These are phyloP conservation scores for Endotrypanum monterogeii DNA, from an alignment of 208 protist genomes.

Conservation along the genomic window DNA sequence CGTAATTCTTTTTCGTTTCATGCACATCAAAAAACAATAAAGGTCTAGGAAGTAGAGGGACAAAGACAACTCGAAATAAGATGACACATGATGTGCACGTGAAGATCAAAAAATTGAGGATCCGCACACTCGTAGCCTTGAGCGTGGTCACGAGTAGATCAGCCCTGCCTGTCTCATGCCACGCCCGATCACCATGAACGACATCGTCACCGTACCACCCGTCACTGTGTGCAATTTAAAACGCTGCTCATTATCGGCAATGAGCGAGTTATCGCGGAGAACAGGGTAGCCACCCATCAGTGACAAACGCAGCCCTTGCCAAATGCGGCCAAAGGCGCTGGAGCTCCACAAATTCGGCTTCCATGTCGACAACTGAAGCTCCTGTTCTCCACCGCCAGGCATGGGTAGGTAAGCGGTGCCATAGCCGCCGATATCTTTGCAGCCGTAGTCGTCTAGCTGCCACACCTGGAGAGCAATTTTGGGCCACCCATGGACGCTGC, in stretches of 20 bases:
- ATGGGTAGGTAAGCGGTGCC: constrained; percentile 83
- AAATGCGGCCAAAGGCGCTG: constrained; percentile 63
- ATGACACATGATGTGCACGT: background rate
- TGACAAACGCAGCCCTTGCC: constrained; percentile 51
- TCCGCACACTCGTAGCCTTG: background rate
- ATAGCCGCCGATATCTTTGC: constrained; percentile 89
- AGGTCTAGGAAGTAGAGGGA: background rate
- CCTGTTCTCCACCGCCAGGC: constrained; percentile 44
- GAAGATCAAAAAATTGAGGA: background rate
- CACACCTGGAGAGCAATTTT: constrained; percentile 90
- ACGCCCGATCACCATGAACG: constrained; percentile 69
- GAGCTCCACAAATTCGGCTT: constrained; percentile 77
- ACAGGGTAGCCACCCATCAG: constrained; percentile 86
- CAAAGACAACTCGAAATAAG: too few species aligned
- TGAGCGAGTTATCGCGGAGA: constrained; percentile 82
- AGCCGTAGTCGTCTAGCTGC: constrained; percentile 82
- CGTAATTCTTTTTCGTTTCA: background rate
- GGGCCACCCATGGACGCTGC: constrained; percentile 84
- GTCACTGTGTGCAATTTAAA: constrained; percentile 85
- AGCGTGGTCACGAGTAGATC: constrained; percentile 23
- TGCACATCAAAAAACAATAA: background rate
- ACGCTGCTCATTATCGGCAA: constrained; percentile 79
- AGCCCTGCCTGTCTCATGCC: constrained; percentile 63
- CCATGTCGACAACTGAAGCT: constrained; percentile 78
- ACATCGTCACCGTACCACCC: constrained; percentile 70